phyloP scores from a whole-genome alignment of 1,139 yeast genomes.

The Pichia sp. region DNA sequence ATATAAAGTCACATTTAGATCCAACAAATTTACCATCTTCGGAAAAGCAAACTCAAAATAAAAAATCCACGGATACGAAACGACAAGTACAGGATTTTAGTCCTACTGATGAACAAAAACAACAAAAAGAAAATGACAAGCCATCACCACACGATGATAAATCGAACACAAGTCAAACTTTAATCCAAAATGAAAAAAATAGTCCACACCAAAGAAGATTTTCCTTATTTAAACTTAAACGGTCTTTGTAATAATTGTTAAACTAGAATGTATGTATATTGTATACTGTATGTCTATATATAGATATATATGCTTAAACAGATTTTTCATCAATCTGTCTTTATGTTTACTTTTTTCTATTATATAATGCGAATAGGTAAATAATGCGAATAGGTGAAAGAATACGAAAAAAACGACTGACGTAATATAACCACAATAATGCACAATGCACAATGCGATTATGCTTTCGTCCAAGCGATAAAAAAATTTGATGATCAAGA shows the following conservation, averaged over 20 bases:
- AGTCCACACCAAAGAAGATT: constrained; percentile 4
- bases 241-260: not conserved
- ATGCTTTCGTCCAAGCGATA: not conserved
- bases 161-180: not conserved
- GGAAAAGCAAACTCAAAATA: not conserved
- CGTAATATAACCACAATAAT: no score
- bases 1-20: not conserved
- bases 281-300: no score
- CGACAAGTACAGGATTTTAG: not conserved
- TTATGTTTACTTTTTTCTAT: not conserved
- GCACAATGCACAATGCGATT: no score
- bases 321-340: not conserved
- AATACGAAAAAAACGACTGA: no score
- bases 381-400: no score
- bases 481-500: not conserved
- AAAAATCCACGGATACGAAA: not conserved
- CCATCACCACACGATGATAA: not conserved
- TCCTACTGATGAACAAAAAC: not conserved
- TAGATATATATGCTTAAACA: no score
- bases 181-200: not conserved
- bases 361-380: not conserved
- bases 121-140: not conserved
- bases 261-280: no score
- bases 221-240: constrained; percentile 7
- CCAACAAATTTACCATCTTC: not conserved